Conservation (phyloP, 495 filamentous ascomycete species). For the Penicillium daleae region DNA sequence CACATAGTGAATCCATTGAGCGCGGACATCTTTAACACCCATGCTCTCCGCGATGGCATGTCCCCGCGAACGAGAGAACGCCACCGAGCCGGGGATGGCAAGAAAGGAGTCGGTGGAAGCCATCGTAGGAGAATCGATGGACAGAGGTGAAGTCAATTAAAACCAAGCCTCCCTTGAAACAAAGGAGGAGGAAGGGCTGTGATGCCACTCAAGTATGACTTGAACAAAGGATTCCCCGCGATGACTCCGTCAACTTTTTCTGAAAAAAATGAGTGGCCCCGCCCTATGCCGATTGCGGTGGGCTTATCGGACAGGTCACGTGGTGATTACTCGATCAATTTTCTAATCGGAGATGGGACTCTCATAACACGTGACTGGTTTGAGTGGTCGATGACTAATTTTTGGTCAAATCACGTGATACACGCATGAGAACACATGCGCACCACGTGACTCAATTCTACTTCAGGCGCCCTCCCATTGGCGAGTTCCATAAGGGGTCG, state of each 20-base stretch:
- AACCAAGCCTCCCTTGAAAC: constrained; percentile 24
- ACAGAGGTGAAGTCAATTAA: constrained; percentile 8
- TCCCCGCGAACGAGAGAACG: constrained; percentile 58
- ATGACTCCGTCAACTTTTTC: constrained; percentile 33
- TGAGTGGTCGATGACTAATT: too few relatives aligned
- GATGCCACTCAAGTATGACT: constrained; percentile 36
- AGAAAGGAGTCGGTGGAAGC: constrained; percentile 45
- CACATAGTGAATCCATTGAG: constrained; percentile 70
- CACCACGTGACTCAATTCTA: too few relatives aligned
- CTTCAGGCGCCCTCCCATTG: too few relatives aligned
- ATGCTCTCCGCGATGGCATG: constrained; percentile 54
- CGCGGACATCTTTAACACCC: constrained; percentile 59
- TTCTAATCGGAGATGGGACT: too few relatives aligned
- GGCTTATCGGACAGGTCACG: constrained; percentile 30
- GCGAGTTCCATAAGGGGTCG: too few relatives aligned
- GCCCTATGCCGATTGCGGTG: constrained; percentile 32
- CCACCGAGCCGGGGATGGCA: constrained; percentile 56
- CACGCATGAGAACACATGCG: too few relatives aligned
- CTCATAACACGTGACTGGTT: too few relatives aligned
- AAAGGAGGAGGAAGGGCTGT: constrained; percentile 32
- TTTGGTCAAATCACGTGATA: too few relatives aligned
- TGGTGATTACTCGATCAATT: constrained; percentile 21
- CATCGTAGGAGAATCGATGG: constrained; percentile 33
- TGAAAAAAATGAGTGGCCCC: constrained; percentile 31
- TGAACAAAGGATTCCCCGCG: constrained; percentile 33